Evolutionary conservation across 2,329 filamentous ascomycete species (phyloP), one percentile per base, ranked within the genome.

Genomic region (Zymoseptoria pseudotritici): DNA sequence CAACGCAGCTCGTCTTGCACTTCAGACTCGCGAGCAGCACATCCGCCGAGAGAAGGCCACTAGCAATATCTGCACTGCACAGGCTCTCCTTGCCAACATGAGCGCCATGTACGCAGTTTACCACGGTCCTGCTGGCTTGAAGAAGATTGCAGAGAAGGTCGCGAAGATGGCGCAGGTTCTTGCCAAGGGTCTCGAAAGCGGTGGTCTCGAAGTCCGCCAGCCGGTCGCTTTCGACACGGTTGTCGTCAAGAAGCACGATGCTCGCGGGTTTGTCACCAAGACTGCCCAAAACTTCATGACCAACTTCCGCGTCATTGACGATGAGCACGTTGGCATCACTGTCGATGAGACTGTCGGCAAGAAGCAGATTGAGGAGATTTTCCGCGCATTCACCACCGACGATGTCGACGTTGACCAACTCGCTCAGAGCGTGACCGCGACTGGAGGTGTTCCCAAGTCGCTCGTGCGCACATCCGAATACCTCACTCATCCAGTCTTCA

Each of bases 31-130:
- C 68, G 93, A 97, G 77, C 93, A 97, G 78, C 93, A 97, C 74
- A 97, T 97, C 73, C 85, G 93, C 65, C 85, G 93, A 70, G 93
- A 97, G 74, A 97, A 97, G 82, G 93, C 93, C 1, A 97, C 93
- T 1, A 96, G 91, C 79, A 97, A 97, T 72, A 92, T 97, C 61
- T 97, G 93, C 79, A 97, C 93, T 1, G 92, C 93, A 1, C 93
- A 97, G 76, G 93, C 93, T 8, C 79, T 97, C 24, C 80, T 97
- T 56, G 93, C 93, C 46, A 97, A 97, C 75, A 97, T 97, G 90
- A 93, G 86, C 67, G 91, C 92, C 58, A 88, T 97, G 78, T 97
- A 96, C 72, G 92, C 91, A 56, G 82, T 97, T 57, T 97, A 97
- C 75, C 93, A 97, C 73, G 93, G 93, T 3, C 93, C 93, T 0